A percentile compares a stretch with the other conserved stretches of the same genome.
phyloP scores from a whole-genome alignment of 441 rosid species.

The Arabidopsis hybrid region DNA sequence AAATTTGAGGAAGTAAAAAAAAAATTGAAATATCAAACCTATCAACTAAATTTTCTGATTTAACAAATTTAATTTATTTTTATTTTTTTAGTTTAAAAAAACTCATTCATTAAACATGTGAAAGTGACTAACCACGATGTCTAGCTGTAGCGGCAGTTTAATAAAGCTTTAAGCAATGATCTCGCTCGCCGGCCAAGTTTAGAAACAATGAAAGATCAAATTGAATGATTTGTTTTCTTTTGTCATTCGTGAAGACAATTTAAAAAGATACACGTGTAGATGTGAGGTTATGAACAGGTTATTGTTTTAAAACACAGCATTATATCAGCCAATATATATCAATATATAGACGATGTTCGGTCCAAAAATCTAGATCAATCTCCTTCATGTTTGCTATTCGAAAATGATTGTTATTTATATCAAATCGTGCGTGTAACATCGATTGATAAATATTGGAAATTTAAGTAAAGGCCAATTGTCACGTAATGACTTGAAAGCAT shows the following conservation, averaged over 20 bases:
- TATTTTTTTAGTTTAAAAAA: not conserved
- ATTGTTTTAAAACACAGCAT: not conserved
- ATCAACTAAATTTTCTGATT: not conserved
- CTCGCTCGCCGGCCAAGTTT: not conserved
- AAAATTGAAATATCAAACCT: not conserved
- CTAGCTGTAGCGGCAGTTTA: not conserved
- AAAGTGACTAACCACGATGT: slow-evolving; percentile 19
- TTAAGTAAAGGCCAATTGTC: slow-evolving; percentile 13
- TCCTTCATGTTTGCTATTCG: slow-evolving; percentile 32
- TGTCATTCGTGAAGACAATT: not conserved
- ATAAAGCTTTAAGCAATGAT: slow-evolving; percentile 25
- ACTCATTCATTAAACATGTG: slow-evolving; percentile 12
- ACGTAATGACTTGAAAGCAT: slow-evolving; percentile 5
- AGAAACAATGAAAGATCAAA: not conserved
- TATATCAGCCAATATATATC: not conserved
- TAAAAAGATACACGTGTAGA: slow-evolving; percentile 26
- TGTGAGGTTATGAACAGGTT: slow-evolving; percentile 15
- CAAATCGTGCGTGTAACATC: slow-evolving; percentile 14
- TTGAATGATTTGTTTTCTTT: not conserved
- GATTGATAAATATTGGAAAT: slow-evolving; percentile 3
- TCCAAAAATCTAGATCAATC: slow-evolving; percentile 25
- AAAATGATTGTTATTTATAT: slow-evolving; percentile 26
- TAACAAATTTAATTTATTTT: not conserved
- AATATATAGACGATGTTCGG: slow-evolving; percentile 10
- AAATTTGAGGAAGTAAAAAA: not conserved